Evolutionary conservation across 768 basidiomycete species (phyloP).

Genomic region (Daedaleopsis nitida): DNA sequence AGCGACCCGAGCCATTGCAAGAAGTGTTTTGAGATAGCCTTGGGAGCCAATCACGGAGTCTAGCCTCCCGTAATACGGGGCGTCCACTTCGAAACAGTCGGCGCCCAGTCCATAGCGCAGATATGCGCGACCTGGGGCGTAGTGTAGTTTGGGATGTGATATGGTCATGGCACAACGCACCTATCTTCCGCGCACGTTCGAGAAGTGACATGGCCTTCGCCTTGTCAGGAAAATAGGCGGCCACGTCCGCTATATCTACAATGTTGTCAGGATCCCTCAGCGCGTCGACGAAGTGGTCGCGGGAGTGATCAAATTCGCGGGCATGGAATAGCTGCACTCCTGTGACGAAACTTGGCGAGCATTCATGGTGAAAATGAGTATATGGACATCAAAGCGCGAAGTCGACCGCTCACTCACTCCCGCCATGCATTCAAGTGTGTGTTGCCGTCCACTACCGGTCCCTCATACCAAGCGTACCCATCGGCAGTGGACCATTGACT

Average conservation of each 20-base stretch:
- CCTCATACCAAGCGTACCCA: too few species aligned
- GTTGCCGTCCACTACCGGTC: too few species aligned
- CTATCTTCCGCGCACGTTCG: slow-evolving; percentile 29
- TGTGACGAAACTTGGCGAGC: slow-evolving; percentile 30
- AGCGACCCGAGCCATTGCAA: slow-evolving; percentile 37
- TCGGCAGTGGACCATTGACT: too few species aligned
- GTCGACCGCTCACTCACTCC: too few species aligned
- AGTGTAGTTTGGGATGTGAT: neutral
- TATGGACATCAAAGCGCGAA: too few species aligned
- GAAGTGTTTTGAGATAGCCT: slow-evolving; percentile 46
- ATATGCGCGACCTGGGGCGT: slow-evolving; percentile 27
- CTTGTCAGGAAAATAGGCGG: slow-evolving; percentile 32
- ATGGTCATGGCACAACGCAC: slow-evolving; percentile 3
- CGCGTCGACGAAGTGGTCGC: slow-evolving; percentile 40
- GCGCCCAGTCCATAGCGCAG: slow-evolving; percentile 33
- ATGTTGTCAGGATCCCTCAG: slow-evolving; percentile 42
- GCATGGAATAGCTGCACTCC: slow-evolving; percentile 35
- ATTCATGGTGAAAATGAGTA: neutral
- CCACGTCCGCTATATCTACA: slow-evolving; percentile 39
- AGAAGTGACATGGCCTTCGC: slow-evolving; percentile 29
- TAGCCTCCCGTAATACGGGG: slow-evolving; percentile 37
- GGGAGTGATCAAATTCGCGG: slow-evolving; percentile 33
- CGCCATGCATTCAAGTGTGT: too few species aligned
- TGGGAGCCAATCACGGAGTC: slow-evolving; percentile 39
- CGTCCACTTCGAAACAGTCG: slow-evolving; percentile 39